phyloP scores from a whole-genome alignment of 139 green algal species.

The Edaphochlamys debaryana region DNA sequence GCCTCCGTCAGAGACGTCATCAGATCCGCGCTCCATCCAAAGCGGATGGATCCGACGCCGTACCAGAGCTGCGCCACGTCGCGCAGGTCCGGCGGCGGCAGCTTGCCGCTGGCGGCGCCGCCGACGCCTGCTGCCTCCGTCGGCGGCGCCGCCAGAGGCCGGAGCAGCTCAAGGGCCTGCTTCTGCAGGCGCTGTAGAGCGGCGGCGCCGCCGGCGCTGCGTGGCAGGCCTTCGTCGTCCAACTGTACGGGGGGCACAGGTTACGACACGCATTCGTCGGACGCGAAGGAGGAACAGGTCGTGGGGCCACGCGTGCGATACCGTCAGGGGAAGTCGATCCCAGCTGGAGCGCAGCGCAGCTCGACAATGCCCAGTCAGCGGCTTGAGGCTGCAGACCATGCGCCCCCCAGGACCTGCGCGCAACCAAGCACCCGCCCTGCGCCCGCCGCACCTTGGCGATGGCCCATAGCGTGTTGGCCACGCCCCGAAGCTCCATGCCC shows the following conservation, averaged over 20 bases:
- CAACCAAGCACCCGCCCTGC: too few species aligned
- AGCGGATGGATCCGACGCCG: background rate
- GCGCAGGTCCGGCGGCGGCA: background rate
- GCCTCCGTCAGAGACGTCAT: background rate
- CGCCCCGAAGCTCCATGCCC: conserved; percentile 1
- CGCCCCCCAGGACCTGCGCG: too few species aligned
- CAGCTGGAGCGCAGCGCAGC: too few species aligned
- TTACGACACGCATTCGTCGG: too few species aligned
- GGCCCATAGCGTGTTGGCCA: conserved; percentile 18
- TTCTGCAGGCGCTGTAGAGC: background rate
- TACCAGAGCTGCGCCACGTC: conserved; percentile 35
- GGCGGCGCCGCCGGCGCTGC: background rate
- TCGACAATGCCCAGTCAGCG: too few species aligned
- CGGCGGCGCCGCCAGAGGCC: background rate
- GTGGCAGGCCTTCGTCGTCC: background rate
- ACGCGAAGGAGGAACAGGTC: too few species aligned
- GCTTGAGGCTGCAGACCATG: too few species aligned
- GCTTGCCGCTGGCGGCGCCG: background rate
- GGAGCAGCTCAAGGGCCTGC: background rate
- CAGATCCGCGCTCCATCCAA: background rate
- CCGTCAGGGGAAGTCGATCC: too few species aligned
- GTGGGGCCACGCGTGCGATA: too few species aligned
- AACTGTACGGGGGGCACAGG: too few species aligned
- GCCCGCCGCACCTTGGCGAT: conserved; percentile 27
- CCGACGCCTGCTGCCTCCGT: background rate